These are phyloP conservation scores for Solanum hybrid DNA, from an alignment of 305 asterid species.

Conservation along the genomic window DNA sequence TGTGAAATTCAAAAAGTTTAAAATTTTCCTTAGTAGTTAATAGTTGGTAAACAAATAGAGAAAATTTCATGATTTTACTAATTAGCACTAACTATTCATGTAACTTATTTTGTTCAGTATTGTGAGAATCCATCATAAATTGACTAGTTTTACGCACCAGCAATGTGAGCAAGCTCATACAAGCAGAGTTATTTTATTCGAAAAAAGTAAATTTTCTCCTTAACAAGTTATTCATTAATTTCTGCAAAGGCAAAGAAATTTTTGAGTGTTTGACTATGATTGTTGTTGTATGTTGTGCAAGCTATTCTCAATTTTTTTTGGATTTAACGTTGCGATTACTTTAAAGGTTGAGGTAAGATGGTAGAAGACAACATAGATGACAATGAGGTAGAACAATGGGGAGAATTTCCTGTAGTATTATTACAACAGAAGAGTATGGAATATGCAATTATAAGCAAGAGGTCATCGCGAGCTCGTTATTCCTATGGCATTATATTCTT, in stretches of 20 bases:
- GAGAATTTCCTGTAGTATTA: constrained; percentile 2
- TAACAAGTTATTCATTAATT: background rate
- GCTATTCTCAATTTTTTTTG: background rate
- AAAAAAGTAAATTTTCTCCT: background rate
- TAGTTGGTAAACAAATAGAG: constrained; percentile 18
- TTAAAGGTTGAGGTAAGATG: constrained; percentile 16
- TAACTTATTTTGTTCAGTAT: background rate
- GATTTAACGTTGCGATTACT: constrained; percentile 13
- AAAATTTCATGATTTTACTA: constrained; percentile 18
- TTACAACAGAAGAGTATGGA: constrained; percentile 22
- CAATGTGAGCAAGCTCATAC: background rate
- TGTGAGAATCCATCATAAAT: background rate
- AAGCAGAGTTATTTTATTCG: background rate
- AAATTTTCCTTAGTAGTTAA: constrained; percentile 30
- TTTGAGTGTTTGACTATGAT: constrained; percentile 2
- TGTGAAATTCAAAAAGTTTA: constrained; percentile 15
- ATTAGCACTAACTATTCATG: background rate
- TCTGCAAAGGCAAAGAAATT: background rate
- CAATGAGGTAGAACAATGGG: constrained; percentile 12
- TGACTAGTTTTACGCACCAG: background rate
- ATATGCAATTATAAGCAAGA: constrained; percentile 37
- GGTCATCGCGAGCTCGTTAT: constrained; percentile 56
- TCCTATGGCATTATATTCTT: constrained; percentile 60
- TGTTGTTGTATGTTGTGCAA: background rate
- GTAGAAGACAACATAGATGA: constrained; percentile 21